These are phyloP conservation scores for Ceratopteris richardii DNA, from an alignment of 75 land plant genomes.

Conservation along the genomic window DNA sequence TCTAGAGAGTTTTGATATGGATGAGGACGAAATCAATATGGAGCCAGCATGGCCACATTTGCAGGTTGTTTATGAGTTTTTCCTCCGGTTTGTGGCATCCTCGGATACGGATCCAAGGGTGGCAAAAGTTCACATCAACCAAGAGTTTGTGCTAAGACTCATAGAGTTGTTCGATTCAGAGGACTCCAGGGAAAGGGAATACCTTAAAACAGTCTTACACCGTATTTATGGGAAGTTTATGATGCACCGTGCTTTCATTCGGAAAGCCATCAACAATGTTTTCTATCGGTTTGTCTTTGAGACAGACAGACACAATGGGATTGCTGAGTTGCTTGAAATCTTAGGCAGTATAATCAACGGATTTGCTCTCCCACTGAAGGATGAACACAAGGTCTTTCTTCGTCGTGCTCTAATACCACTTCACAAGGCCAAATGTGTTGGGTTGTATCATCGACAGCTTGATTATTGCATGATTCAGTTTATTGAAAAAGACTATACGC, in stretches of 20 bases:
- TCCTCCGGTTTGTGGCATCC: slow-evolving; percentile 23
- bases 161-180: slow-evolving; percentile 43
- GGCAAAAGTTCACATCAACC: slow-evolving; percentile 21
- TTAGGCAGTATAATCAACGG: slow-evolving; percentile 66
- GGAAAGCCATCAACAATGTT: slow-evolving; percentile 43
- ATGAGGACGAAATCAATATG: slow-evolving; percentile 12
- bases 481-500: slow-evolving; percentile 44
- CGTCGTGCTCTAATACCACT: slow-evolving; percentile 45
- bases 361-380: slow-evolving; percentile 50
- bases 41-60: slow-evolving; percentile 48
- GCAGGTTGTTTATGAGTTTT: slow-evolving; percentile 40
- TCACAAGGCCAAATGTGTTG: slow-evolving; percentile 47
- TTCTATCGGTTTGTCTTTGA: slow-evolving; percentile 70
- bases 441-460: slow-evolving; percentile 38
- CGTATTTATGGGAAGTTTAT: slow-evolving; percentile 43
- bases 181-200: slow-evolving; percentile 49
- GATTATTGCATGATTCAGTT: slow-evolving; percentile 54
- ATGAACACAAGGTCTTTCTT: slow-evolving; percentile 76
- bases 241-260: slow-evolving; percentile 45
- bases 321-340: slow-evolving; percentile 53
- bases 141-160: slow-evolving; percentile 30
- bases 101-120: slow-evolving; percentile 30
- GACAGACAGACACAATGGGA: slow-evolving; percentile 59
- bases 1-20: slow-evolving; percentile 22
- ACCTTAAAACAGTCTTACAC: slow-evolving; percentile 45